These are phyloP conservation scores for Candida hispaniensis DNA, from an alignment of 805 yeast genomes.

Conservation along the genomic window DNA sequence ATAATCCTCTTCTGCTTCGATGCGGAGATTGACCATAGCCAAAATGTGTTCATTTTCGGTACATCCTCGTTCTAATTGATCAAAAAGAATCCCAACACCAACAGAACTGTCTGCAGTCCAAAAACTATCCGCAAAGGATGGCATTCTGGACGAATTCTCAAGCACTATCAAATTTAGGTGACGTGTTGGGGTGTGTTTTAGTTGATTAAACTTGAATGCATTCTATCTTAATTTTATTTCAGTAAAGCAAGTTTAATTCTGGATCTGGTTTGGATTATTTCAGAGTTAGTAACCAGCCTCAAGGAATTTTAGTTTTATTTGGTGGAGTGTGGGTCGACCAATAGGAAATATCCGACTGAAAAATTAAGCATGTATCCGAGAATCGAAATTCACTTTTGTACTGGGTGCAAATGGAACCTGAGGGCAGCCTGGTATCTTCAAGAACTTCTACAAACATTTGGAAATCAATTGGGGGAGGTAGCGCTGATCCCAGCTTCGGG, in stretches of 20 bases:
- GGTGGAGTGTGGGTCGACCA: no score
- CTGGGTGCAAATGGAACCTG: slow-evolving; percentile 78
- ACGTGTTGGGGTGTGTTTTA: no score
- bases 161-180: no score
- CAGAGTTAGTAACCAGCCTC: no score
- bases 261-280: no score
- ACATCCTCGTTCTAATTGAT: slow-evolving; percentile 41
- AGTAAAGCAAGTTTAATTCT: no score
- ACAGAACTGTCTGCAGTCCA: slow-evolving; percentile 60
- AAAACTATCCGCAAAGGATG: slow-evolving; percentile 63
- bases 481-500: slow-evolving; percentile 37
- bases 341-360: no score
- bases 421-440: slow-evolving; percentile 83
- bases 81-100: slow-evolving; percentile 33
- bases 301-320: no score
- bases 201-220: no score
- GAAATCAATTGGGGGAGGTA: slow-evolving; percentile 44
- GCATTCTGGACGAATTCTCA: no score
- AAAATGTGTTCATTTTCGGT: slow-evolving; percentile 62
- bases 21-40: slow-evolving; percentile 51
- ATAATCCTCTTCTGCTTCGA: slow-evolving; percentile 59
- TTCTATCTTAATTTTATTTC: no score
- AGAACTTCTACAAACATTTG: slow-evolving; percentile 77
- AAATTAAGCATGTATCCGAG: slow-evolving; percentile 43
- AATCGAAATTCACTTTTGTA: slow-evolving; percentile 63